Evolutionary conservation across 208 protist genomes (phyloP).

Genomic region (Trypanosoma platydactyli): DNA sequence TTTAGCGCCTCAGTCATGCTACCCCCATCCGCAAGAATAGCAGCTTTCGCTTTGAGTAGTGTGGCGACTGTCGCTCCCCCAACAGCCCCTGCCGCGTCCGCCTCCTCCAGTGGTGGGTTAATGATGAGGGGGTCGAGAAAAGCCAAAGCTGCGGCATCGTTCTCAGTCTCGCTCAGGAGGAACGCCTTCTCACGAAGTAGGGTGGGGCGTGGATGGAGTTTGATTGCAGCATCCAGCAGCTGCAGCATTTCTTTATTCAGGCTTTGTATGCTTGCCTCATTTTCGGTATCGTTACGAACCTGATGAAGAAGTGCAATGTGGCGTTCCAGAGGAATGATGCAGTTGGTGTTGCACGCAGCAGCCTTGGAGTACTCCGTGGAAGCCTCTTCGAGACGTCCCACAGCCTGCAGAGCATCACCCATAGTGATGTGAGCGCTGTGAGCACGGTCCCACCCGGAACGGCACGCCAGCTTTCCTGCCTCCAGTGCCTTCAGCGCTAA

Average conservation of each 20-base stretch:
- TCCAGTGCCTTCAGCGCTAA: conserved; percentile 44
- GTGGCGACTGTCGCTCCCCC: conserved; percentile 49
- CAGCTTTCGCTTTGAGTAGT: conserved; percentile 87
- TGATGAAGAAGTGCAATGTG: conserved; percentile 53
- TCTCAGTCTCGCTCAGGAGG: conserved; percentile 72
- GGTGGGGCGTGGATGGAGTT: conserved; percentile 72
- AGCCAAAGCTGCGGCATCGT: conserved; percentile 68
- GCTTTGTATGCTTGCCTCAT: conserved; percentile 25
- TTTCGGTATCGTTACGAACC: conserved; percentile 29
- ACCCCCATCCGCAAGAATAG: conserved; percentile 82
- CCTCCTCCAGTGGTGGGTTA: conserved; percentile 83
- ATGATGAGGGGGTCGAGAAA: conserved; percentile 68
- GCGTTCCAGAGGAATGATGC: conserved; percentile 63
- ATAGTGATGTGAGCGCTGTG: conserved; percentile 57
- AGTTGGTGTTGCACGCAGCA: conserved; percentile 53
- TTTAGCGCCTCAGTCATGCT: conserved; percentile 64
- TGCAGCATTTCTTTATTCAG: conserved; percentile 30
- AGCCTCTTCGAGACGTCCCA: conserved; percentile 51
- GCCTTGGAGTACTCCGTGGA: conserved; percentile 54
- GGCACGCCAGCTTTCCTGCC: conserved; percentile 47
- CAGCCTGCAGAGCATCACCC: conserved; percentile 55
- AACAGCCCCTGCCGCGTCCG: conserved; percentile 56
- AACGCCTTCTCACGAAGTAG: conserved; percentile 89
- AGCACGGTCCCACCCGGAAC: conserved; percentile 69
- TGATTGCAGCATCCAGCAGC: conserved; percentile 63